Base-by-base conservation (phyloP, 2,329 filamentous ascomycete genomes). In the Cryphonectria japonica region DNA sequence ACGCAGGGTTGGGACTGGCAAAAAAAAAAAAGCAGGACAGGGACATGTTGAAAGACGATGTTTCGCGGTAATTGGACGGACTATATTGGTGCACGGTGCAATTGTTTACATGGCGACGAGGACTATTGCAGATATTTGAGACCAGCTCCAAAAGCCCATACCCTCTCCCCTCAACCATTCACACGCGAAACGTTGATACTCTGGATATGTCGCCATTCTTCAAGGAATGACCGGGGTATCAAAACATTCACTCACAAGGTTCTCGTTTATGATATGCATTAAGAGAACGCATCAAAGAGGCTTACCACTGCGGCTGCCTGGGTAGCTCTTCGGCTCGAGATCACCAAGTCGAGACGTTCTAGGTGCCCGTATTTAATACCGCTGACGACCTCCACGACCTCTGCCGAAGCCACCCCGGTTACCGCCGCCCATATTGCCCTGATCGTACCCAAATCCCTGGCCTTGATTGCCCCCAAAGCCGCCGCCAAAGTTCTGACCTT, bases 381-480 rank as follows among this genome's bases (percentile, higher is more conserved):
- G 65, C 26, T 82, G 71, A 19, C 76, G 71, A n/a, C 74, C 77
- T 8, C 79, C 76, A 1, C 80, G 76, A 3, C 80, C 77, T 13
- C 80, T 76, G 32, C 77, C 75, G 39, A 75, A 76, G 46, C 75
- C 75, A 16, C 75, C 74, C 22, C 75, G 73, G 46, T 71, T 73
- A 26, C 80, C 81, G 2, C 79, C 82, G 3, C 81, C 79, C 84
- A 86, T 86, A 66, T 76, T 79, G 73, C 84, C 83, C 67, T 79
- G 79, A 34, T 86, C 84, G 73, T 85, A 86, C 19, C 77, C 81
- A 75, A 86, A 88, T 32, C 83, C 84, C 72, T 85, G 83, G 50
- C 83, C 85, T 74, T 87, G 86, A 68, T 83, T 84, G 32, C 84
- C 85, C 34, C 85, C 86, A 74, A 87, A 89, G 19, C 84, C 81